Evolutionary conservation across 495 filamentous ascomycete genomes (phyloP).

Genomic region (Glonium stellatum): DNA sequence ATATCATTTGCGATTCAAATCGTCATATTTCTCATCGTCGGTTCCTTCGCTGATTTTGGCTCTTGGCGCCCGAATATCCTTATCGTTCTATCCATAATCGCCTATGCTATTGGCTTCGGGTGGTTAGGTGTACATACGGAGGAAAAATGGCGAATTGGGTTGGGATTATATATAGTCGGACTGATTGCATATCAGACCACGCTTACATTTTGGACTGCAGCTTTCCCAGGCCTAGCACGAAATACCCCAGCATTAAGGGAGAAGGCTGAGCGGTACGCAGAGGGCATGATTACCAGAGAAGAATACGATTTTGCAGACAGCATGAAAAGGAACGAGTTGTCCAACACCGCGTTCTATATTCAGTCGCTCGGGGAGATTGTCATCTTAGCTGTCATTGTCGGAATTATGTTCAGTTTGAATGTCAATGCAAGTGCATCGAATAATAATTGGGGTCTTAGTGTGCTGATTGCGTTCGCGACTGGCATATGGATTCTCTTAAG

Average conservation of each 20-base stretch:
- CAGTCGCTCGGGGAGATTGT: slow-evolving; percentile 54
- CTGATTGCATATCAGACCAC: slow-evolving; percentile 61
- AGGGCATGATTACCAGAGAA: slow-evolving; percentile 47
- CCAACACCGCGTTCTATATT: slow-evolving; percentile 57
- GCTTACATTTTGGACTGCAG: slow-evolving; percentile 61
- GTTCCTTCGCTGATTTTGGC: slow-evolving; percentile 58
- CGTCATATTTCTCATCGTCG: slow-evolving; percentile 52
- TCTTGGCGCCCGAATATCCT: slow-evolving; percentile 55
- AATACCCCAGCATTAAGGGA: slow-evolving; percentile 50
- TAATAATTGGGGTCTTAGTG: slow-evolving; percentile 60
- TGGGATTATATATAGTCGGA: slow-evolving; percentile 56
- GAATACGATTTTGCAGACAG: slow-evolving; percentile 57
- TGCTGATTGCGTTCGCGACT: slow-evolving; percentile 57
- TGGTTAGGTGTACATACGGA: slow-evolving; percentile 55
- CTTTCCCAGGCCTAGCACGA: slow-evolving; percentile 55
- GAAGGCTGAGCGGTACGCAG: slow-evolving; percentile 46
- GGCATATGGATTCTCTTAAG: slow-evolving; percentile 56
- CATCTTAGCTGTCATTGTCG: slow-evolving; percentile 30
- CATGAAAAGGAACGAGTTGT: slow-evolving; percentile 53
- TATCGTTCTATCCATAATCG: slow-evolving; percentile 50
- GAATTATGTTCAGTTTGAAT: slow-evolving; percentile 39
- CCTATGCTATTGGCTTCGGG: slow-evolving; percentile 55
- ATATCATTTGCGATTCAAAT: slow-evolving; percentile 59
- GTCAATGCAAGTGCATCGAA: slow-evolving; percentile 51
- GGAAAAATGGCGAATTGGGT: slow-evolving; percentile 49